Evolutionary conservation across 768 basidiomycete species (phyloP), one percentile per base, ranked within the genome.

Genomic region (Serendipita sp.): DNA sequence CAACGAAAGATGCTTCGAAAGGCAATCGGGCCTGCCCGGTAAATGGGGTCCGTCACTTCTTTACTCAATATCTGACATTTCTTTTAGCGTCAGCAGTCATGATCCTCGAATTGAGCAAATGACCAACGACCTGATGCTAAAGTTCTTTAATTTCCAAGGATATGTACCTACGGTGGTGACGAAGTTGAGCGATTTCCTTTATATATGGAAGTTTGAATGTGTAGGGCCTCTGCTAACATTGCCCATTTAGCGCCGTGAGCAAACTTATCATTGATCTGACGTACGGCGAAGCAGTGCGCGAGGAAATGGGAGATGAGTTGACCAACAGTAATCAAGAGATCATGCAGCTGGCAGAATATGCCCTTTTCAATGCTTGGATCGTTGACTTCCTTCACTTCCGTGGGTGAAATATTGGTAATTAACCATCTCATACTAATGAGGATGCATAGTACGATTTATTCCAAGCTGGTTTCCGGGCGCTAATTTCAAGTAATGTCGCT

Each of bases 381-480:
- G 56, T 60, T 10, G 56, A 60, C 2, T 16, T 60, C 23, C 35
- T 60, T 16, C 56, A 60, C 32, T 60, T 32, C 34, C 35, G 56
- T 60, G 23, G 10, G 56, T 60, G 10, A 8, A 8, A 23, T 36
- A 11, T 10, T 10, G 16, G 16, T 11, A 10, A 23, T 11, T 8
- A 23, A 8, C 8, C 8, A 8, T n/a, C 7, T 8, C 8, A 60
- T 60, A 10, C 56, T 60, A 23, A 60, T 60, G 13, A n/a, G 23
- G 38, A 41, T 13, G 23, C 10, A 8, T 2, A 60, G 56, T 60
- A 1, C 56, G 56, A 16, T 60, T 60, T 36, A 38, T 60, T 28
- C 56, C 56, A 32, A 60, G 56, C n/a, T 60, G 56, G 56, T 10
- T 60, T 16, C 56, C 56, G 35, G 56, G 56, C 10, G 56, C 56